Percentiles rank a stretch among this genome's conserved stretches.
Conservation (phyloP, 306 rosid genomes). For the Lupinus albus region DNA sequence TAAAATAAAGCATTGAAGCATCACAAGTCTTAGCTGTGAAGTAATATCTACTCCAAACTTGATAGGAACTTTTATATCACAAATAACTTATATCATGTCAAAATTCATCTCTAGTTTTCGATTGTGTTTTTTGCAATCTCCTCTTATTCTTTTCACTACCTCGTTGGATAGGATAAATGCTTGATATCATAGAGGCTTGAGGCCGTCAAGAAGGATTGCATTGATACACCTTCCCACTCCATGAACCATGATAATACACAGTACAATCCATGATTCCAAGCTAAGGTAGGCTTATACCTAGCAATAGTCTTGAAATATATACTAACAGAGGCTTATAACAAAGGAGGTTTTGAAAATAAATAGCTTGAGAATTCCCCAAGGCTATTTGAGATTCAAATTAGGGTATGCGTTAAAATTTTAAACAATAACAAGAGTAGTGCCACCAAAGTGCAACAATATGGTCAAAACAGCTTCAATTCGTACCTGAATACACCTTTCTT, state of each 20-base stretch:
- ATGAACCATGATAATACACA: background rate
- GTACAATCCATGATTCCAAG: background rate
- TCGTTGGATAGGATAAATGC: background rate
- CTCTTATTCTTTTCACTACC: constrained; percentile 1
- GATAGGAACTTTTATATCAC: too few relatives aligned
- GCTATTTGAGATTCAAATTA: background rate
- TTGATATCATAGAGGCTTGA: background rate
- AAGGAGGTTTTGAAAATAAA: constrained; percentile 11
- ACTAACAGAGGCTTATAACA: constrained; percentile 6
- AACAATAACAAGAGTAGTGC: constrained; percentile 28
- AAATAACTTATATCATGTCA: background rate
- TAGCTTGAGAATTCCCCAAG: background rate
- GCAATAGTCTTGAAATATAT: background rate
- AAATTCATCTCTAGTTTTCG: constrained; percentile 17
- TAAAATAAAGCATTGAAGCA: too few relatives aligned
- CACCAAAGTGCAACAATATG: constrained; percentile 13
- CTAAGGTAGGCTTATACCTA: background rate
- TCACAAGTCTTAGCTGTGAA: too few relatives aligned
- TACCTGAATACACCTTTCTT: background rate
- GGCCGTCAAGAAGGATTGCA: constrained; percentile 21
- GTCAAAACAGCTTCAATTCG: constrained; percentile 14
- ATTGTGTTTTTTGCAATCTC: constrained; percentile 6
- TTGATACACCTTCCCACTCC: background rate
- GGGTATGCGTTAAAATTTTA: constrained; percentile 9
- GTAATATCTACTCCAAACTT: too few relatives aligned